These are phyloP conservation scores for Hibiscus mutabilis DNA, from an alignment of 345 rosid genomes.

Conservation along the genomic window DNA sequence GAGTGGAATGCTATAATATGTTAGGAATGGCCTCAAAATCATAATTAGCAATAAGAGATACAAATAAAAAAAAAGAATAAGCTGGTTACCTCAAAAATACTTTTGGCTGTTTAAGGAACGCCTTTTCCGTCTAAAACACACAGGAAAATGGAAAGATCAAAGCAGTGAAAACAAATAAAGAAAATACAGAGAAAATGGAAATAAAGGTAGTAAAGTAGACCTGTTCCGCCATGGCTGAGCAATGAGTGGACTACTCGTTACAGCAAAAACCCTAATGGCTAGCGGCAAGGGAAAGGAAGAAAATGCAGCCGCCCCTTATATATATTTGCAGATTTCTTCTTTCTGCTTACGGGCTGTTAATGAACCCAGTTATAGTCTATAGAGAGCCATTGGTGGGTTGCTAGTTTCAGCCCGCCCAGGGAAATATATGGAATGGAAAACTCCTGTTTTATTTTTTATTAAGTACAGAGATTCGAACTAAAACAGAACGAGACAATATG, in stretches of 20 bases:
- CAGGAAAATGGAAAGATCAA: neutral
- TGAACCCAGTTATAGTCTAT: neutral
- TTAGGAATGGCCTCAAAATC: neutral
- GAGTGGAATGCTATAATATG: neutral
- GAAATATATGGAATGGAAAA: too few relatives aligned
- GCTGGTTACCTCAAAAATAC: constrained; percentile 6
- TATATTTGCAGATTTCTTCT: neutral
- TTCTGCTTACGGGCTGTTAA: neutral
- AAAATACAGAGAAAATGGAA: neutral
- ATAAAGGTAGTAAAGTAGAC: neutral
- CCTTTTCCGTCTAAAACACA: constrained; percentile 10
- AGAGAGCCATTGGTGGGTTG: neutral
- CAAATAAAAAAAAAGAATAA: too few relatives aligned
- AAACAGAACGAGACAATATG: too few relatives aligned
- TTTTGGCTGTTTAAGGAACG: constrained; percentile 18
- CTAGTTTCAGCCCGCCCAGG: neutral
- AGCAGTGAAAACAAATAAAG: neutral
- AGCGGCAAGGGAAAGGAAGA: too few relatives aligned
- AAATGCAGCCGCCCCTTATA: neutral
- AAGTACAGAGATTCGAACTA: too few relatives aligned
- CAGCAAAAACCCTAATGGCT: neutral
- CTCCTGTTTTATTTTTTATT: too few relatives aligned
- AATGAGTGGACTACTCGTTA: neutral
- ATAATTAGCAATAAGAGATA: neutral
- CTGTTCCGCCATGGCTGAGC: constrained; percentile 21